Evolutionary conservation across 208 protist genomes (phyloP), one percentile per base, ranked within the genome.

Genomic region (Naegleria gruberi): DNA sequence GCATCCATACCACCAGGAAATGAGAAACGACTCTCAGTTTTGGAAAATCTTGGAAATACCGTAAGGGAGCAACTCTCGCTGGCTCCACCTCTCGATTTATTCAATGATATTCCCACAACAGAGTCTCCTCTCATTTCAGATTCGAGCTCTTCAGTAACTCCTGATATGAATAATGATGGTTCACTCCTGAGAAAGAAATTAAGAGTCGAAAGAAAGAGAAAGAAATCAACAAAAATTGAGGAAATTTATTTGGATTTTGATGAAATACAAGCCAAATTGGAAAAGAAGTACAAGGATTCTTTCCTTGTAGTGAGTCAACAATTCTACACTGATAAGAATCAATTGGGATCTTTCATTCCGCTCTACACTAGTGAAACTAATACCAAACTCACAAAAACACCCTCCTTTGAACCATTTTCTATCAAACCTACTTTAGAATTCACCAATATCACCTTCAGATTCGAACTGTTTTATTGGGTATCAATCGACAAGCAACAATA

Each of bases 381-480:
- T n/a, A 37, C 65, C 10, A 77, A 77, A 77, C 6, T 5, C 1
- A 77, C 65, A 37, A 77, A 37, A 77, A 37, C 17, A 37, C 65
- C 65, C 1, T 37, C 65, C 0, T 77, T 77, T 77, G 65, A 37
- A 77, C 30, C 65, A 6, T 77, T 77, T n/a, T 37, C 65, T n/a
- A 77, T 77, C 17, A 77, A 77, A 77, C 65, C 65, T 37, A 77
- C 65, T 37, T 8, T 77, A 0, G 65, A 37, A 77, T 77, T 77
- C 30, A 77, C 26, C 26, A 77, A 12, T 37, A 77, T 77, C 34
- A 19, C 6, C 10, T 77, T 77, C 34, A 12, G 65, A 77, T 77
- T 77, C 34, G 65, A 77, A 77, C 34, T 77, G 34, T 77, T 77
- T 77, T 77, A 77, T 77, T 77, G 65, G 65, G 65, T 37, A 77